Evolutionary conservation across 78 protist genomes (phyloP), one percentile per base, ranked within the genome.

Genomic region (Monocercomonoides exilis): DNA sequence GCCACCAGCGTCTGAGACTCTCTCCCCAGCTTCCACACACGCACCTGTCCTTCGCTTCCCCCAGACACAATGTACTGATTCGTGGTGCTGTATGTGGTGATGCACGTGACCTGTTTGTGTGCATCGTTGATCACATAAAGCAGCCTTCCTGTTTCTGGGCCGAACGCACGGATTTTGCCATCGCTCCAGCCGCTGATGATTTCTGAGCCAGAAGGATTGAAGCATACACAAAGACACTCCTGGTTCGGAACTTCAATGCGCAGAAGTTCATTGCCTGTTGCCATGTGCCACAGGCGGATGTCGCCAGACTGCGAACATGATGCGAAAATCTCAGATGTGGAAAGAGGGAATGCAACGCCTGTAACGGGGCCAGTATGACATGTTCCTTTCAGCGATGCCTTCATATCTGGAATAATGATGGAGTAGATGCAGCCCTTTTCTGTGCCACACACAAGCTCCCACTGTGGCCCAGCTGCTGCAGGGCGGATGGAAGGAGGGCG

Each of bases 101-200:
- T 42, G 85, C 38, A 6, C 35, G 38, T 80, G 80, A 81, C 41
- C 2, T 2, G 38, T 11, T 84, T 43, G 86, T 88, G 90, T 3
- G 90, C 90, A 36, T 80, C 21, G 2, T 41, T 11, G 77, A 88
- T 88, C 42, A 43, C 64, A 29, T 36, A 88, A 33, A 88, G 45
- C 11, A 88, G 77, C 45, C 46, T 80, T 4, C 90, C 90, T 29
- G 81, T 45, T 41, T 88, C 44, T 43, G 90, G 90, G 34, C 87
- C 90, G 79, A 88, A 88, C 41, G 70, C 63, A 0, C 90, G 86
- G 77, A 88, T 82, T 6, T 29, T 0, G 43, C 90, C 90, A 77
- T 88, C 90, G 2, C 54, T 34, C 90, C 90, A 88, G 79, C 87
- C 90, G 1, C 84, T 41, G 4, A 81, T 3, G 45, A 88, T 80